A percentile compares a stretch with the other conserved stretches of the same genome.
Evolutionary conservation across 306 rosid genomes (phyloP).

Genomic region (Potentilla sterilis): DNA sequence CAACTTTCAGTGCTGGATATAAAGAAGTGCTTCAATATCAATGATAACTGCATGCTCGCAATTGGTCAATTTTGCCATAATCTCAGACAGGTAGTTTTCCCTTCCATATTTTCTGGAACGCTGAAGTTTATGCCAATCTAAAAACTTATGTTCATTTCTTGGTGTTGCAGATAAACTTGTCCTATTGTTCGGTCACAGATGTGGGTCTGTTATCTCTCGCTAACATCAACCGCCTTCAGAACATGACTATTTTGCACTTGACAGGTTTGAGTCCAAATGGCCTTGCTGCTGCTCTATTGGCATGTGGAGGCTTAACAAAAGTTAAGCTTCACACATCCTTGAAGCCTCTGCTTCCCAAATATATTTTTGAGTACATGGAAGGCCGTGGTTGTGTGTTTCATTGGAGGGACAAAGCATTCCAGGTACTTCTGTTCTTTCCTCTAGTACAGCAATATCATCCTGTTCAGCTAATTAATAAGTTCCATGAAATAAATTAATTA

Average conservation of each 20-base stretch:
- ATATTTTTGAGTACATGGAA: constrained; percentile 46
- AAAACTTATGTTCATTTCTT: constrained; percentile 15
- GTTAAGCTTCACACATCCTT: constrained; percentile 63
- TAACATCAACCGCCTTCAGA: constrained; percentile 44
- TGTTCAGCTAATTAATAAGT: neutral
- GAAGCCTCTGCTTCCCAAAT: constrained; percentile 47
- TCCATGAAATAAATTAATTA: neutral
- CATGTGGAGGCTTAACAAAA: constrained; percentile 49
- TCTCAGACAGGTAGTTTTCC: constrained; percentile 44
- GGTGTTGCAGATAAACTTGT: constrained; percentile 62
- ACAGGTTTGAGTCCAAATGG: constrained; percentile 60
- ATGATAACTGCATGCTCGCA: constrained; percentile 55
- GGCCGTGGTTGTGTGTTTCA: constrained; percentile 57
- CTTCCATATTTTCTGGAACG: constrained; percentile 13
- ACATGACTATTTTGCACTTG: constrained; percentile 56
- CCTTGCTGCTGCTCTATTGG: constrained; percentile 49
- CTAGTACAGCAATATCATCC: neutral
- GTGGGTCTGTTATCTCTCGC: constrained; percentile 61
- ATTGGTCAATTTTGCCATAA: constrained; percentile 51
- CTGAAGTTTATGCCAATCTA: neutral
- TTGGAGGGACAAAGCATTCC: constrained; percentile 58
- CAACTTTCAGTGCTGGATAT: constrained; percentile 53
- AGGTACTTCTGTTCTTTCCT: constrained; percentile 33
- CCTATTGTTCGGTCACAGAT: constrained; percentile 64
- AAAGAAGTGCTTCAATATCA: constrained; percentile 51